phyloP scores from a whole-genome alignment of 2,329 filamentous ascomycete species.

The Sarocladiaceae sp. region DNA sequence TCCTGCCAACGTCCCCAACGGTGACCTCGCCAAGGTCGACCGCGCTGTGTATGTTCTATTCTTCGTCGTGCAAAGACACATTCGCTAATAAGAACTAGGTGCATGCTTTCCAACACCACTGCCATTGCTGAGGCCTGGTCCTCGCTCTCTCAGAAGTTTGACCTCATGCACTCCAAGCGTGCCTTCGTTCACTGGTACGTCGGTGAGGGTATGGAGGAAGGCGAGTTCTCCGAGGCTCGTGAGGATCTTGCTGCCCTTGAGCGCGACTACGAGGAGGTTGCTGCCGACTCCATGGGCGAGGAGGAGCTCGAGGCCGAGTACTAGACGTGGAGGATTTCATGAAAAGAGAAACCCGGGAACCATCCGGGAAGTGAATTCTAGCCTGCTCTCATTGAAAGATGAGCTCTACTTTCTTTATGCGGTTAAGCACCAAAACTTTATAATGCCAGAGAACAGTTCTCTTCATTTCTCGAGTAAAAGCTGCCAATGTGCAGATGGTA shows the following conservation, averaged over 20 bases:
- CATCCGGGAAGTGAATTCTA: constrained; percentile 17
- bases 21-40: constrained; percentile 95
- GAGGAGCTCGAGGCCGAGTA: constrained; percentile 90
- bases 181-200: constrained; percentile 99
- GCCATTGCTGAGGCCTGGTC: constrained; percentile 98
- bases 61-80: too few relatives aligned
- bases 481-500: too few relatives aligned
- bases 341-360: constrained; percentile 2
- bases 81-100: too few relatives aligned
- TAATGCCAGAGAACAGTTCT: constrained; percentile 23
- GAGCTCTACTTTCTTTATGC: constrained; percentile 33
- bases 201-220: constrained; percentile 99
- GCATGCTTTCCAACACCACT: constrained; percentile 99
- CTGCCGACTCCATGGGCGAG: constrained; percentile 83
- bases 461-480: too few relatives aligned
- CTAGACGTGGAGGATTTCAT: constrained; percentile 17
- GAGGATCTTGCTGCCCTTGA: constrained; percentile 97
- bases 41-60: constrained; percentile 93
- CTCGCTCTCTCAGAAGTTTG: constrained; percentile 94
- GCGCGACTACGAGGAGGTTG: constrained; percentile 98
- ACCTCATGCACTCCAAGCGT: constrained; percentile 99
- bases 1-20: constrained; percentile 91
- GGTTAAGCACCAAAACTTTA: constrained; percentile 29
- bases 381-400: constrained; percentile 23
- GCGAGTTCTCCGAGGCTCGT: constrained; percentile 98